These are phyloP conservation scores for Cichorium intybus DNA, from an alignment of 140 eudicot genomes.

Conservation along the genomic window DNA sequence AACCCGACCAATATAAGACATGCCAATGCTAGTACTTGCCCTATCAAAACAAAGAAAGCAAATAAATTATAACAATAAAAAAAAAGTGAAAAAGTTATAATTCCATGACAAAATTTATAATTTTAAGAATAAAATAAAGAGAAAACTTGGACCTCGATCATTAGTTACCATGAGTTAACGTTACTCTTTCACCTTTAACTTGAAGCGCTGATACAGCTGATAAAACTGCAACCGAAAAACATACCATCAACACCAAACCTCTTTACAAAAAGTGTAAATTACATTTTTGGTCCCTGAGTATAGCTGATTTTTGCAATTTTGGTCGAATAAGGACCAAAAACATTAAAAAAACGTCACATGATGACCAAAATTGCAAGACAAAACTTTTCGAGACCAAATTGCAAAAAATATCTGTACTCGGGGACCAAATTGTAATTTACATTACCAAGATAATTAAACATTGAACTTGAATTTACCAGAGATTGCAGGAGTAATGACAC, in stretches of 20 bases:
- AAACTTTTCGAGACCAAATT: too few relatives aligned
- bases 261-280: too few relatives aligned
- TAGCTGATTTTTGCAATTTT: too few relatives aligned
- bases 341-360: too few relatives aligned
- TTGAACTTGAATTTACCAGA: conserved; percentile 8
- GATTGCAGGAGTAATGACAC: conserved; percentile 38
- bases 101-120: not conserved
- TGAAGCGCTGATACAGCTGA: conserved; percentile 20
- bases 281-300: too few relatives aligned
- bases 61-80: not conserved
- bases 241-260: not conserved
- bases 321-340: too few relatives aligned
- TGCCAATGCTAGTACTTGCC: conserved; percentile 11
- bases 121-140: not conserved
- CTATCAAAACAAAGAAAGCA: conserved; percentile 4
- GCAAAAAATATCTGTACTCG: too few relatives aligned
- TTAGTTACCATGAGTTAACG: conserved; percentile 24
- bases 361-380: too few relatives aligned
- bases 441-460: too few relatives aligned
- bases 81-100: not conserved
- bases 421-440: too few relatives aligned
- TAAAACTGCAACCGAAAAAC: conserved; percentile 19
- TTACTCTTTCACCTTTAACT: conserved; percentile 5
- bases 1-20: conserved; percentile 30
- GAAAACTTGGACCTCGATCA: conserved; percentile 11